Base-by-base conservation (phyloP, 495 filamentous ascomycete genomes). In the Hypomontagnella monticulosa region DNA sequence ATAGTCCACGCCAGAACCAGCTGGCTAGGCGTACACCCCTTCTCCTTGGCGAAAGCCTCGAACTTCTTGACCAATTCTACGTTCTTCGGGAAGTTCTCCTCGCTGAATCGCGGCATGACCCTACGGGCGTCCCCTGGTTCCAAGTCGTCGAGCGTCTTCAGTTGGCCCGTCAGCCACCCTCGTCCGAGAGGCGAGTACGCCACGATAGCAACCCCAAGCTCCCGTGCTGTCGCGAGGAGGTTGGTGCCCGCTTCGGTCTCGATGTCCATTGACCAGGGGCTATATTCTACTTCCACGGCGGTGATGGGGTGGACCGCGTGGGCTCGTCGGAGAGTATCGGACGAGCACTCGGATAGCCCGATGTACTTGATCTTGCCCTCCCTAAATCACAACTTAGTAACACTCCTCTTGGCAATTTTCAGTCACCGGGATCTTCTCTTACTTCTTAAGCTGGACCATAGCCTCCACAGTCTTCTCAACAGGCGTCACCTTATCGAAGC, bases 381-480 rank as follows among this genome's bases (percentile, higher is more conserved):
- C 11, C 80, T 84, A 42, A 15, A 38, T 40, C 34, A 51, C 30
- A 16, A 40, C 1, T 9, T 36, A 59, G 54, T 37, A 15, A 40
- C 19, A 18, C 2, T 52, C 15, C 27, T n/a, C 16, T 3, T 46
- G 5, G 4, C 11, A 19, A 4, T 57, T 18, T 2, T 47, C 1
- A 5, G 1, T 23, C 10, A 33, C 73, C 18, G n/a, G n/a, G n/a
- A n/a, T n/a, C n/a, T n/a, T n/a, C n/a, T n/a, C n/a, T n/a, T 71
- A 77, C 70, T 74, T 65, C 49, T 80, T 76, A 3, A 81, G 61
- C 65, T 82, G 69, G 16, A 69, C 77, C 76, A 89, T 61, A 9
- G 73, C 81, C n/a, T 68, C 73, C 64, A 89, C 81, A 44, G 81
- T 88, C 71, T 86, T 84, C 74, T 92, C 89, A 20, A 91, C 80